These are phyloP conservation scores for Asterochloris erici DNA, from an alignment of 139 green algal species.

Conservation along the genomic window DNA sequence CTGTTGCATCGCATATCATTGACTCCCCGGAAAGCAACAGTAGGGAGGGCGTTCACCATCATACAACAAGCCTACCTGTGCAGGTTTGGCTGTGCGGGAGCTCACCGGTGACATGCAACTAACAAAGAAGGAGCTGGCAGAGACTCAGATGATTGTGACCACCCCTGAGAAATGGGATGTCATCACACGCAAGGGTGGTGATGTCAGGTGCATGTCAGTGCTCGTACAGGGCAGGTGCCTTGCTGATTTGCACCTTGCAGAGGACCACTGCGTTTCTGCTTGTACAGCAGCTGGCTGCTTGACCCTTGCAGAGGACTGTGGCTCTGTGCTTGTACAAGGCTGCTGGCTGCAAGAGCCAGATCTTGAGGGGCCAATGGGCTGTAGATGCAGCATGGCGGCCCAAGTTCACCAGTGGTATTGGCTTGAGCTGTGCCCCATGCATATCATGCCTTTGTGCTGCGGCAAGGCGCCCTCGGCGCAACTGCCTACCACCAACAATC, in stretches of 20 bases:
- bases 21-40: too few relatives aligned
- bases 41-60: too few relatives aligned
- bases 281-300: neutral
- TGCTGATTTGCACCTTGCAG: neutral
- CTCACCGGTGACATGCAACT: slow-evolving; percentile 97
- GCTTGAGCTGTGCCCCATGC: too few relatives aligned
- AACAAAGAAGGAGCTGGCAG: slow-evolving; percentile 88
- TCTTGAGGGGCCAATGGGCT: too few relatives aligned
- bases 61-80: neutral
- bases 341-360: too few relatives aligned
- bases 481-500: too few relatives aligned
- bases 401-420: too few relatives aligned
- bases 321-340: neutral
- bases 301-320: neutral
- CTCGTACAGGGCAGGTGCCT: neutral
- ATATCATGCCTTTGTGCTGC: too few relatives aligned
- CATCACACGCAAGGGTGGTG: slow-evolving; percentile 94
- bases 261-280: too few relatives aligned
- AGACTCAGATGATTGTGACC: slow-evolving; percentile 99
- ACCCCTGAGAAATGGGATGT: slow-evolving; percentile 99
- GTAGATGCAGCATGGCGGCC: too few relatives aligned
- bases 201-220: slow-evolving; percentile 33
- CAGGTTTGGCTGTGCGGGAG: slow-evolving; percentile 78
- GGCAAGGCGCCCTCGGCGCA: too few relatives aligned
- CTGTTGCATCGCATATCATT: too few relatives aligned